Conservation (phyloP, 1,139 yeast genomes). For the Yamadazyma mexicana region DNA sequence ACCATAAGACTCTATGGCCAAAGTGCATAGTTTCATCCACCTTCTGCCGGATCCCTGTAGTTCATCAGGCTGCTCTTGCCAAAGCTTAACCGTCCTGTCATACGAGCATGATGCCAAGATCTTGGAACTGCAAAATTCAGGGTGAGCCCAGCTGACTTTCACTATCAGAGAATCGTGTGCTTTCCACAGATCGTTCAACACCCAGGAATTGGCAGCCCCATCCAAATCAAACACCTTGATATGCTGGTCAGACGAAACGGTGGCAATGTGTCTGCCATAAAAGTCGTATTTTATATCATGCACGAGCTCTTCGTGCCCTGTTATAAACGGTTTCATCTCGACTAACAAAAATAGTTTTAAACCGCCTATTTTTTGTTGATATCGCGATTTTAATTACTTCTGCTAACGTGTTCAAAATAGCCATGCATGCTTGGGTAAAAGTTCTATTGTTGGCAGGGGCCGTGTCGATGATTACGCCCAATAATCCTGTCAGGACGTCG, state of each 20-base stretch:
- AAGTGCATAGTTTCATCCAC: slow-evolving; percentile 73
- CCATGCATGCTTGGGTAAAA: slow-evolving; percentile 12
- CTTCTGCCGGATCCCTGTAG: slow-evolving; percentile 73
- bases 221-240: slow-evolving; percentile 82
- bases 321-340: slow-evolving; percentile 65
- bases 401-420: slow-evolving; percentile 1
- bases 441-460: slow-evolving; percentile 20
- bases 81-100: slow-evolving; percentile 83
- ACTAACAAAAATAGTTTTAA: background rate
- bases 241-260: slow-evolving; percentile 91
- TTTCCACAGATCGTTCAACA: slow-evolving; percentile 82
- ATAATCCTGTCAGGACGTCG: slow-evolving; percentile 49
- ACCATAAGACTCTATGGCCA: slow-evolving; percentile 78
- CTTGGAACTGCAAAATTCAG: slow-evolving; percentile 77
- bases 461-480: slow-evolving; percentile 24
- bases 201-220: slow-evolving; percentile 62
- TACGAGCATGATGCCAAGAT: slow-evolving; percentile 85
- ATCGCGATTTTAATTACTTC: background rate
- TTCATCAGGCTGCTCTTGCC: slow-evolving; percentile 89
- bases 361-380: background rate
- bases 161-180: slow-evolving; percentile 92
- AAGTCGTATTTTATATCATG: slow-evolving; percentile 88
- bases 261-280: slow-evolving; percentile 87
- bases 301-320: slow-evolving; percentile 89
- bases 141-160: slow-evolving; percentile 88